phyloP scores from a whole-genome alignment of 2,329 filamentous ascomycete species.

The Exophiala spinifera region DNA sequence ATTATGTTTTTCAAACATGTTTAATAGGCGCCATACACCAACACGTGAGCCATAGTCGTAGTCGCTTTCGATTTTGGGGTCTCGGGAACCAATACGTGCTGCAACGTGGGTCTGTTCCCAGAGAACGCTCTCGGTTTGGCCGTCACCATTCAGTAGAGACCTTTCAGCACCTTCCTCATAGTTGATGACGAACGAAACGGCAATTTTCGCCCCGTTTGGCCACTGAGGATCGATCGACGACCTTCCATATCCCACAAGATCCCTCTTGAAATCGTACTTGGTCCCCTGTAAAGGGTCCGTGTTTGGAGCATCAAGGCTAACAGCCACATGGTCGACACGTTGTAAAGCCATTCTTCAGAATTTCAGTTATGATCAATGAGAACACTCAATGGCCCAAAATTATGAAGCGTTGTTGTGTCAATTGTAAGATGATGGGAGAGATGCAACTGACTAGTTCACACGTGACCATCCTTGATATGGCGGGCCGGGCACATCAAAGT shows the following conservation, averaged over 20 bases:
- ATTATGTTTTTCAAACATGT: constrained; percentile 47
- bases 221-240: constrained; percentile 11
- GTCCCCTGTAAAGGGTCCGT: constrained; percentile 7
- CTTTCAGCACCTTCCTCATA: constrained; percentile 35
- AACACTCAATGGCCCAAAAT: background rate
- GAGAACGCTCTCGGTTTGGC: constrained; percentile 8
- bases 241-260: constrained; percentile 14
- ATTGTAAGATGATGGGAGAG: no score
- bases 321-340: constrained; percentile 7
- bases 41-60: constrained; percentile 52
- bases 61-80: constrained; percentile 48
- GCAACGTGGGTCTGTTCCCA: constrained; percentile 12
- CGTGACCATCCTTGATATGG: constrained; percentile 2
- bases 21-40: constrained; percentile 51
- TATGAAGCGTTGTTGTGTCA: no score
- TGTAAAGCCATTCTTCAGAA: constrained; percentile 3
- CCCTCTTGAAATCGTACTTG: constrained; percentile 16
- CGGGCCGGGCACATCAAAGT: background rate
- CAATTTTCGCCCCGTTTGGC: constrained; percentile 41
- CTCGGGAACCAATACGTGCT: constrained; percentile 28
- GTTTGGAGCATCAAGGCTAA: constrained; percentile 10
- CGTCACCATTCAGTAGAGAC: constrained; percentile 12
- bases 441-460: background rate
- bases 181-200: constrained; percentile 47
- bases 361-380: background rate